These are phyloP conservation scores for Xerocomellus dryophilus DNA, from an alignment of 768 basidiomycete genomes.

Conservation along the genomic window DNA sequence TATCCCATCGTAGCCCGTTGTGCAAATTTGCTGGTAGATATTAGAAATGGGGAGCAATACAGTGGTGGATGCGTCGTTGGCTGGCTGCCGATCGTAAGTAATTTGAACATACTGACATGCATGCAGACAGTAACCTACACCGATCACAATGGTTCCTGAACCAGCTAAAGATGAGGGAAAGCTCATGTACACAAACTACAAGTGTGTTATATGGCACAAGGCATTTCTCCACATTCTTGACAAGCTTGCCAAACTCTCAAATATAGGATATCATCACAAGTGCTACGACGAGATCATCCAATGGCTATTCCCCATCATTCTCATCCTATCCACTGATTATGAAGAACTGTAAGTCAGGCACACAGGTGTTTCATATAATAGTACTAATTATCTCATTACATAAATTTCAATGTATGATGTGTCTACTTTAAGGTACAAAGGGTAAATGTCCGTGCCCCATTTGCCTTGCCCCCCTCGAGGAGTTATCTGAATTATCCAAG, in stretches of 20 bases:
- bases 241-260: not conserved
- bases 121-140: too few species aligned
- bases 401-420: not conserved
- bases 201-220: not conserved
- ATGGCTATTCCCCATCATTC: not conserved
- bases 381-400: not conserved
- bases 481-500: not conserved
- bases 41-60: not conserved
- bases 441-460: not conserved
- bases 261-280: not conserved
- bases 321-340: too few species aligned
- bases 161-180: not conserved
- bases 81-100: not conserved
- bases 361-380: not conserved
- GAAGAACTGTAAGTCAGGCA: not conserved
- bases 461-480: not conserved
- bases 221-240: not conserved
- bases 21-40: not conserved
- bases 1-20: not conserved
- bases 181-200: not conserved
- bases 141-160: too few species aligned
- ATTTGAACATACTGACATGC: too few species aligned
- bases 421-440: not conserved
- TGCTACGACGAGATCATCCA: not conserved
- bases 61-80: not conserved